Conservation (phyloP, 2,329 filamentous ascomycete genomes). For the Penicillium glabrum region DNA sequence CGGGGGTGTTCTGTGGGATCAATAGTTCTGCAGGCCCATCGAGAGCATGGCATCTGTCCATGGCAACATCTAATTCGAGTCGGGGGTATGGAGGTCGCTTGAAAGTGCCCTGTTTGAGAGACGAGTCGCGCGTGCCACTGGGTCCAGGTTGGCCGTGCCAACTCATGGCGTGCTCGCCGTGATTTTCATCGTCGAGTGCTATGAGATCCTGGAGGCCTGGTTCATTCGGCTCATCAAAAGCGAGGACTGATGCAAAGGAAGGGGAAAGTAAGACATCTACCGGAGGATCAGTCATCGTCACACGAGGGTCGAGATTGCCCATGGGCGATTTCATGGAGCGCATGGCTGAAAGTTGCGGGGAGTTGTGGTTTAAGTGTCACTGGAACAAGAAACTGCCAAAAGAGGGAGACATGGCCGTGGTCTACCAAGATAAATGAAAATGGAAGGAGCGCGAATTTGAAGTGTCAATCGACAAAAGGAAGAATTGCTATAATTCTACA, state of each 20-base stretch:
- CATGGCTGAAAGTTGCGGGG: constrained; percentile 8
- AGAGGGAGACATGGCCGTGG: constrained; percentile 13
- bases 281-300: constrained; percentile 13
- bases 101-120: not conserved
- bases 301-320: constrained; percentile 18
- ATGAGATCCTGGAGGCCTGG: not conserved
- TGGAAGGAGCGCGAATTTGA: not conserved
- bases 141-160: not conserved
- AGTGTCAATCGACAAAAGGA: constrained; percentile 19
- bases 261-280: constrained; percentile 7
- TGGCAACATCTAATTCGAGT: constrained; percentile 18
- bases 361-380: not conserved
- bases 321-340: constrained; percentile 17
- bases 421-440: constrained; percentile 10
- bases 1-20: constrained; percentile 21
- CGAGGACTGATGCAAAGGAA: constrained; percentile 11
- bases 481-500: constrained; percentile 45
- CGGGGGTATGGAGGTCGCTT: constrained; percentile 8
- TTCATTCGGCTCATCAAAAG: constrained; percentile 3
- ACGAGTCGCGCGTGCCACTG: not conserved
- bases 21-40: constrained; percentile 14
- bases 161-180: not conserved
- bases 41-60: constrained; percentile 19
- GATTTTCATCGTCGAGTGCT: not conserved
- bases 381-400: not conserved